Evolutionary conservation across 345 rosid genomes (phyloP).

Genomic region (Clarkia xantiana): DNA sequence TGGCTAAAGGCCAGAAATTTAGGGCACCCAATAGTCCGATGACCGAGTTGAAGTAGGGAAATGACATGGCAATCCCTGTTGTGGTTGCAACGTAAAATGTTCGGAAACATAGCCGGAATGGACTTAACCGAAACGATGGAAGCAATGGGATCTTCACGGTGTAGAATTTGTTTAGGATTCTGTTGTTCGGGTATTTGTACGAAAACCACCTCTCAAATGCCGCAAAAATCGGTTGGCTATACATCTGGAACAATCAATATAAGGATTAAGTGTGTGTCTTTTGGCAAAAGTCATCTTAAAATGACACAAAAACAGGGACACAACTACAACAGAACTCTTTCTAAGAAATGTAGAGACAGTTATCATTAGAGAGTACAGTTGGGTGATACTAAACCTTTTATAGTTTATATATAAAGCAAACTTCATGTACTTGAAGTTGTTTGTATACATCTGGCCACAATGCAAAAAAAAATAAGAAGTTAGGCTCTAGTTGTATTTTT

Average conservation of each 20-base stretch:
- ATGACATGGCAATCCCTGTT: slow-evolving; percentile 23
- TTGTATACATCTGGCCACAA: too few species aligned
- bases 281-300: neutral
- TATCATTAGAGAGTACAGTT: slow-evolving; percentile 13
- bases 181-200: slow-evolving; percentile 21
- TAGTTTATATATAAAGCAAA: too few species aligned
- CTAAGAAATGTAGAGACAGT: too few species aligned
- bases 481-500: too few species aligned
- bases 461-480: too few species aligned
- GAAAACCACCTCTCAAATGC: slow-evolving; percentile 38
- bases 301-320: too few species aligned
- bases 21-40: slow-evolving; percentile 46
- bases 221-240: slow-evolving; percentile 55
- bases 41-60: slow-evolving; percentile 57
- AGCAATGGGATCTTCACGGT: slow-evolving; percentile 15
- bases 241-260: slow-evolving; percentile 30
- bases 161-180: slow-evolving; percentile 26
- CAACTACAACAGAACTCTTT: slow-evolving; percentile 4
- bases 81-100: slow-evolving; percentile 32
- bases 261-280: too few species aligned
- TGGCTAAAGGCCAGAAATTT: slow-evolving; percentile 55
- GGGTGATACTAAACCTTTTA: too few species aligned
- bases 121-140: slow-evolving; percentile 21
- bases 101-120: slow-evolving; percentile 29
- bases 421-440: too few species aligned